A percentile compares a stretch with the other conserved stretches of the same genome.
Evolutionary conservation across 768 basidiomycete species (phyloP).

Genomic region (Russula earlei): DNA sequence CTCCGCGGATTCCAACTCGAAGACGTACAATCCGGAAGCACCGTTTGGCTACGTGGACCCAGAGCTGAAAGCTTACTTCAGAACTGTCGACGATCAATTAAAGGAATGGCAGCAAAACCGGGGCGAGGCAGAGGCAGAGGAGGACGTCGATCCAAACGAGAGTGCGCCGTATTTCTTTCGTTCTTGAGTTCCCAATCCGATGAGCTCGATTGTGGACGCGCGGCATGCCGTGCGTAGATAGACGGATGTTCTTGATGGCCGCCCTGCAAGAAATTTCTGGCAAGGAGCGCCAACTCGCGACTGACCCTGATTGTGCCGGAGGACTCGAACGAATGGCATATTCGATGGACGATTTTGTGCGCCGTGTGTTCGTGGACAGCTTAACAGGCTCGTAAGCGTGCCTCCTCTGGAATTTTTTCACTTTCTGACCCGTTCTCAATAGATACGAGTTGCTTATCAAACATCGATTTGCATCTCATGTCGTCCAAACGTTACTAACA

Average conservation of each 20-base stretch:
- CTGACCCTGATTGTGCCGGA: conserved; percentile 88
- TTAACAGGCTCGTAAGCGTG: conserved; percentile 76
- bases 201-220: neutral
- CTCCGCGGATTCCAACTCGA: conserved; percentile 25
- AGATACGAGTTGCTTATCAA: conserved; percentile 57
- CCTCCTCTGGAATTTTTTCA: neutral
- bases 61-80: conserved; percentile 89
- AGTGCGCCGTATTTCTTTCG: conserved; percentile 32
- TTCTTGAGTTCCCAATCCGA: conserved; percentile 15
- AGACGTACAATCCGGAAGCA: conserved; percentile 48
- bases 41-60: conserved; percentile 87
- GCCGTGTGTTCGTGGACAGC: conserved; percentile 82
- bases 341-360: conserved; percentile 95
- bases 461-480: conserved; percentile 93
- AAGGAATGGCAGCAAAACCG: conserved; percentile 71
- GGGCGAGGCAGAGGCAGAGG: conserved; percentile 35
- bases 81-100: conserved; percentile 80
- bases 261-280: conserved; percentile 77
- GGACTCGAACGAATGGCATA: conserved; percentile 83
- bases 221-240: neutral
- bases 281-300: conserved; percentile 84
- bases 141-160: conserved; percentile 60
- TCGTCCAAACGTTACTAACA: conserved; percentile 80
- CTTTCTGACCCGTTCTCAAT: neutral
- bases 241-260: conserved; percentile 59